phyloP scores from a whole-genome alignment of 352 stramenopile species.

The Phytophthora cryptogea region DNA sequence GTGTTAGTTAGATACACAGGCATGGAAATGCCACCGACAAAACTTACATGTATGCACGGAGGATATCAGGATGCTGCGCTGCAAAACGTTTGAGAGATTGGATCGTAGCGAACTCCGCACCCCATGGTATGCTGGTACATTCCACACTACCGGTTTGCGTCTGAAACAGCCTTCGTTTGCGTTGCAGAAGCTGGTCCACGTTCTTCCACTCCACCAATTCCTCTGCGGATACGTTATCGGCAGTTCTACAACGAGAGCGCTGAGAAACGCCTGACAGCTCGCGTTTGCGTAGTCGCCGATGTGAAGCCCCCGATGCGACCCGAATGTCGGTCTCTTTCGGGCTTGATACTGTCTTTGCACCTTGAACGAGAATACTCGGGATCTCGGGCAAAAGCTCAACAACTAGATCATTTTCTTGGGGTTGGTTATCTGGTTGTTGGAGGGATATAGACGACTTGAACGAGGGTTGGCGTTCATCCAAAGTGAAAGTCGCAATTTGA shows the following conservation, averaged over 20 bases:
- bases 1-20: neutral
- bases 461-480: neutral
- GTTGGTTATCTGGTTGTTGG: neutral
- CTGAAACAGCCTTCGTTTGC: conserved; percentile 52
- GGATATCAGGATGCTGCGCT: conserved; percentile 50
- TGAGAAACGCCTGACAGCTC: conserved; percentile 5
- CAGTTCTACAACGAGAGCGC: conserved; percentile 12
- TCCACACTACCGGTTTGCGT: conserved; percentile 44
- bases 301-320: neutral
- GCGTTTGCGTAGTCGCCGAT: conserved; percentile 1
- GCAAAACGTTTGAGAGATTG: conserved; percentile 71
- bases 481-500: neutral
- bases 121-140: conserved; percentile 54
- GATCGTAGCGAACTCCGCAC: conserved; percentile 62
- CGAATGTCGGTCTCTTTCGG: conserved; percentile 5
- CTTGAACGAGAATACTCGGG: conserved; percentile 17
- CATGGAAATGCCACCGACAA: neutral
- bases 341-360: neutral
- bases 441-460: neutral
- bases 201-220: conserved; percentile 68
- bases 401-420: neutral
- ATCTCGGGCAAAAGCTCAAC: conserved; percentile 27
- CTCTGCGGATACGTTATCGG: conserved; percentile 30
- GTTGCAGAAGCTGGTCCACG: conserved; percentile 56
- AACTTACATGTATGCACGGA: conserved; percentile 61